Conservation (phyloP, 441 rosid species). For the Jatropha podagrica region DNA sequence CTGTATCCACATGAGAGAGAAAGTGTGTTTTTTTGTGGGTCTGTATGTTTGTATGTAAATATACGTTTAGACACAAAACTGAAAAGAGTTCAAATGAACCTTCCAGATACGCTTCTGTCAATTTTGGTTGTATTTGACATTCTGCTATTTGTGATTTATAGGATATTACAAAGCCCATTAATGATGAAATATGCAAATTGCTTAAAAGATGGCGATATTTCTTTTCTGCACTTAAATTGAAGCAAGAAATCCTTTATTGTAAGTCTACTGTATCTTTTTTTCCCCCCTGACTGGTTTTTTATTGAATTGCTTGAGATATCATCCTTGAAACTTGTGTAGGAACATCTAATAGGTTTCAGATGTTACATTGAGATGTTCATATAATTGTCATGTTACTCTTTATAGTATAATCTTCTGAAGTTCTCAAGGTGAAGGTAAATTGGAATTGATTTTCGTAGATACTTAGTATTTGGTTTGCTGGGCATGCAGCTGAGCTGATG, state of each 20-base stretch:
- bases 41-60: neutral
- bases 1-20: neutral
- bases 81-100: neutral
- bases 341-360: slow-evolving; percentile 10
- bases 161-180: slow-evolving; percentile 89
- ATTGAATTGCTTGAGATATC: slow-evolving; percentile 1
- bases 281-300: slow-evolving; percentile 10
- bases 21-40: neutral
- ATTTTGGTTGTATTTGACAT: neutral
- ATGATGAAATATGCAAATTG: slow-evolving; percentile 73
- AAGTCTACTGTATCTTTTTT: slow-evolving; percentile 33
- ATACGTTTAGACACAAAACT: neutral
- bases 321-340: neutral
- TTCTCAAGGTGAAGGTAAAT: neutral
- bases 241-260: slow-evolving; percentile 95
- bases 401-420: neutral
- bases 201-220: slow-evolving; percentile 82
- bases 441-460: neutral
- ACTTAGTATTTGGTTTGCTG: neutral
- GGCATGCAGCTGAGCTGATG: neutral
- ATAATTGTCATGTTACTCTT: neutral
- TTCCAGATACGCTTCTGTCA: neutral
- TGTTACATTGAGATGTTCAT: neutral
- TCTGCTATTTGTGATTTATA: slow-evolving; percentile 24
- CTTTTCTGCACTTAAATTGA: slow-evolving; percentile 82